Base-by-base conservation (phyloP, 306 rosid genomes). In the Prunus davidiana region DNA sequence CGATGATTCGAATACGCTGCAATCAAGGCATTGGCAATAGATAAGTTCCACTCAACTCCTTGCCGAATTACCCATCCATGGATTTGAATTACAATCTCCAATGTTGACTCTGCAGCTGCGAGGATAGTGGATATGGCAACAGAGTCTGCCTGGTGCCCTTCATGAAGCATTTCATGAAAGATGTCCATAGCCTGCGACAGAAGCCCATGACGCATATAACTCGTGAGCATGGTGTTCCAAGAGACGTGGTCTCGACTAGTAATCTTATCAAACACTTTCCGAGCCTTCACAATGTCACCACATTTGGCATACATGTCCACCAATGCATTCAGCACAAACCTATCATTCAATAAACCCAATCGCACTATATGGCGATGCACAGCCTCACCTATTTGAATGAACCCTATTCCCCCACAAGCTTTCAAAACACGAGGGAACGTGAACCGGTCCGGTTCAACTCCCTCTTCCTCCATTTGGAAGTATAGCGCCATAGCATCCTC, bases 251-350 rank as follows among this genome's bases (percentile, higher is more conserved):
- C 98, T 71, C 85, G 78, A 20, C 14, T n/a, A 28, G 54, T 61
- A 69, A 95, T 87, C 80, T 82, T 85, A 46, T 85, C 75, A 70
- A 95, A 95, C 50, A 88, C 45, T 79, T 86, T 92, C 54, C 86
- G 74, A 15, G 97, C 96, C 85, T 84, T 95, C 43, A 90, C 92
- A 73, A 95, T 92, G 82, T 92, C 92, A 51, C 98, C 97, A 47
- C 98, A 95, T 79, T 90, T 90, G 3, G 96, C 87, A 83, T 90
- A 92, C 97, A 95, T 95, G 60, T 92, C 98, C 60, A 95, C 87
- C 6, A 88, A 63, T 22, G 98, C 91, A 83, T 95, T 95, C 75
- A 92, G 93, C 12, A 90, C 90, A 83, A 92, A 95, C 50, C 78
- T 81, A 69, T 92, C 91, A 43, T 69, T 69, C 45, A 56, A 38